Conservation (phyloP, 495 filamentous ascomycete genomes). For the Lindgomyces ingoldianus region DNA sequence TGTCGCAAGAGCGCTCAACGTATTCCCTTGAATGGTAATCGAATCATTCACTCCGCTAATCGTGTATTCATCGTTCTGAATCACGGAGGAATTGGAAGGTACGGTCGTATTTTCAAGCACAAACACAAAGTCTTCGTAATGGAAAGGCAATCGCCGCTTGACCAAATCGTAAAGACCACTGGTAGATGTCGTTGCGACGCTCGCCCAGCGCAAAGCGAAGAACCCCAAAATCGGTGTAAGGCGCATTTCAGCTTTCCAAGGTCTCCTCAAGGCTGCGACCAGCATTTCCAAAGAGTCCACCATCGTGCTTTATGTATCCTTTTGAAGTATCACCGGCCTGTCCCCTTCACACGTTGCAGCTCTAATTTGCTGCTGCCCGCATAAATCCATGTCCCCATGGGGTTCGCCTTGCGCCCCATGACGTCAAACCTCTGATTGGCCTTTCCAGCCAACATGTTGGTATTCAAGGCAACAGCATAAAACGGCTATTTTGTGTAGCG, state of each 20-base stretch:
- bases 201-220: slow-evolving; percentile 2
- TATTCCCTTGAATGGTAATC: slow-evolving; percentile 51
- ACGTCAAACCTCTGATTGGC: slow-evolving; percentile 13
- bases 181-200: slow-evolving; percentile 40
- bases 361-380: slow-evolving; percentile 1
- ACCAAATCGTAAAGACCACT: slow-evolving; percentile 52
- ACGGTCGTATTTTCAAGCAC: slow-evolving; percentile 26
- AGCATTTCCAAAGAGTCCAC: too few species aligned
- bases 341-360: slow-evolving; percentile 5
- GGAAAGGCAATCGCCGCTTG: slow-evolving; percentile 50
- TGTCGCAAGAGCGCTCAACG: slow-evolving; percentile 50
- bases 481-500: neutral
- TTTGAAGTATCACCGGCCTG: neutral
- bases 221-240: neutral
- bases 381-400: neutral
- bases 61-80: slow-evolving; percentile 49
- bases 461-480: too few species aligned
- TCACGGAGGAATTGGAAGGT: slow-evolving; percentile 15
- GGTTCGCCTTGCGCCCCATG: slow-evolving; percentile 1
- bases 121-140: slow-evolving; percentile 50
- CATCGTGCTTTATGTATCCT: too few species aligned
- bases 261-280: too few species aligned
- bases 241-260: slow-evolving; percentile 8
- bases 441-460: too few species aligned
- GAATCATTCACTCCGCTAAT: slow-evolving; percentile 49